Evolutionary conservation across 495 filamentous ascomycete genomes (phyloP), one percentile per base, ranked within the genome.

Genomic region (Xylaria palmicola): DNA sequence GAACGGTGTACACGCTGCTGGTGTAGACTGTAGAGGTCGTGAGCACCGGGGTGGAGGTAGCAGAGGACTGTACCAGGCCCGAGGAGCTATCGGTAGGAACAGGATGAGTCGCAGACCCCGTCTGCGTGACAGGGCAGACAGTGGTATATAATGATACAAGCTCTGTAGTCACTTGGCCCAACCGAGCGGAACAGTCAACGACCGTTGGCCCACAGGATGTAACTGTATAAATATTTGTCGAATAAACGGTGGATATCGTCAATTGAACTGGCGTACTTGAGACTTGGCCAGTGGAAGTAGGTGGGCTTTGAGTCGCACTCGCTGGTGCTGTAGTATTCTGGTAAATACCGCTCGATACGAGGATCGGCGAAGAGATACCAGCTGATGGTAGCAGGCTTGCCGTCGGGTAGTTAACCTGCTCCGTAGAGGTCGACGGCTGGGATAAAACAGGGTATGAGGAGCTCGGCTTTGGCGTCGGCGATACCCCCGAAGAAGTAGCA

Each of bases 81-180:
- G 65, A 65, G 37, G 66, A 58, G 44, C 61, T 17, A 4, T 62
- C 61, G 3, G 54, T 55, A 13, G 6, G 24, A 19, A 66, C 65
- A 1, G 68, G 67, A 12, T 57, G 58, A 10, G 47, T 55, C 5
- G 69, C 34, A 17, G 66, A 63, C 59, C 73, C 65, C 27, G 72
- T 75, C 47, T 72, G 72, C 9, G 77, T 72, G 43, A 85, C 80
- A 32, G 86, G 83, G 68, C 80, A 83, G 58, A 86, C 71, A 39
- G 86, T 88, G 20, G 85, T 88, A 34, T 79, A 83, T 62, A 86
- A 61, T n/a, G 84, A 69, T 64, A 86, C 77, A 22, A 82, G 77
- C 13, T 81, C 78, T 32, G 84, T 85, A 26, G 81, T 77, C 1
- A 85, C 79, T 55, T 76, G 62, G 75, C 83, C 47, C 71, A 84